Conservation (phyloP, 2,329 filamentous ascomycete species). For the Podosphaera aphanis region DNA sequence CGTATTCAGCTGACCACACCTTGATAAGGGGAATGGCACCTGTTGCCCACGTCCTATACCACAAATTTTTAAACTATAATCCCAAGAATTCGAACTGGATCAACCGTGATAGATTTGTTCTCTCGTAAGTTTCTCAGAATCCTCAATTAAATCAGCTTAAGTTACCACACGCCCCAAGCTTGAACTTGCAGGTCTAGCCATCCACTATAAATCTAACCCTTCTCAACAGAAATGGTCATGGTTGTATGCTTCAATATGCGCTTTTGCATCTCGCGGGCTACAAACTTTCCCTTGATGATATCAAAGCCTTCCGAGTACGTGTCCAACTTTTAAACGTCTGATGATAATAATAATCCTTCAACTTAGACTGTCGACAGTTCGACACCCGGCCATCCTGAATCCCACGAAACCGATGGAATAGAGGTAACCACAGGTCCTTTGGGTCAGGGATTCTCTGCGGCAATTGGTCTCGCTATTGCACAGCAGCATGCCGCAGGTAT, state of each 20-base stretch:
- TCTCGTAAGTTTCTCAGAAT: constrained; percentile 51
- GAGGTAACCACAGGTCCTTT: constrained; percentile 97
- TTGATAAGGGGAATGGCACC: constrained; percentile 56
- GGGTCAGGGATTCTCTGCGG: constrained; percentile 90
- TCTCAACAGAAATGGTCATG: constrained; percentile 66
- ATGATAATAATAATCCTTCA: background rate
- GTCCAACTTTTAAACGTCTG: background rate
- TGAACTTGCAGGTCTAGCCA: background rate
- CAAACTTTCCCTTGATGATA: constrained; percentile 60
- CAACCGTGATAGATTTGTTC: constrained; percentile 95
- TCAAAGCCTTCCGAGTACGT: constrained; percentile 88
- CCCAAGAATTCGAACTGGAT: constrained; percentile 95
- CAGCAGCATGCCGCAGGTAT: constrained; percentile 72
- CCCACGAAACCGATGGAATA: constrained; percentile 86
- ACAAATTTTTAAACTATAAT: constrained; percentile 99
- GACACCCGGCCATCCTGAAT: constrained; percentile 88
- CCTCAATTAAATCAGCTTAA: background rate
- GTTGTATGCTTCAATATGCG: constrained; percentile 98
- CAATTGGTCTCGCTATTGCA: constrained; percentile 91
- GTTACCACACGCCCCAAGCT: background rate
- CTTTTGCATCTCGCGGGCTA: constrained; percentile 95
- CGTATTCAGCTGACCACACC: constrained; percentile 14
- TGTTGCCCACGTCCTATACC: constrained; percentile 87
- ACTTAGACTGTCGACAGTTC: constrained; percentile 36
- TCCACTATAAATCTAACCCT: background rate